Evolutionary conservation across 495 filamentous ascomycete genomes (phyloP), one percentile per base, ranked within the genome.

Genomic region (Xylaria nigripes): DNA sequence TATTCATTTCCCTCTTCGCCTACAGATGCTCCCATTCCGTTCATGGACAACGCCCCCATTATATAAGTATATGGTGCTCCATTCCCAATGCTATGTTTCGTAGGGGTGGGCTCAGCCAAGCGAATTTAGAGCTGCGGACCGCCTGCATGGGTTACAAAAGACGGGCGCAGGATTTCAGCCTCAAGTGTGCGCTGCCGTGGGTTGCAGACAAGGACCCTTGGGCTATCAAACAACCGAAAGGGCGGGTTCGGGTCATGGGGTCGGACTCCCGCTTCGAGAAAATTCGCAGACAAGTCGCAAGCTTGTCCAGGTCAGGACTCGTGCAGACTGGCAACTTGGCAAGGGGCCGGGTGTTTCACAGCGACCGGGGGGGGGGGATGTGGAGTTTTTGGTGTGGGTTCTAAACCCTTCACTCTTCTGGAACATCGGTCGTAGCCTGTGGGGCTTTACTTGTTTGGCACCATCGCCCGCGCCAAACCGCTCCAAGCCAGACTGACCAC

Each of bases 291-390:
- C 51, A 55, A 50, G 56, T 62, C 32, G 55, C 56, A 60, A 58
- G 56, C 61, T 54, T 56, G 52, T 22, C 58, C 50, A 52, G 55
- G 48, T 38, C 56, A 61, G 50, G 59, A 62, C 55, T 58, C 61
- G 61, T 58, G 59, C 53, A 55, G 32, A 36, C 49, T 47, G 55
- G 54, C 59, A 55, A 58, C 62, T 62, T 66, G 38, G 61, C 65
- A 60, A 62, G 65, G 57, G 61, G 45, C 59, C 48, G 60, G 54
- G 58, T 63, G 62, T 67, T 65, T 65, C 65, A 67, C 60, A 63
- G 61, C 42, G 51, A 56, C 55, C 60, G 43, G 54, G 62, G 60
- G 57, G 43, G 60, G 57, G 43, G 56, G 13, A 24, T 43, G 41
- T 24, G 43, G 43, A 25, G 32, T 45, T 19, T 22, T 45, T 1